Evolutionary conservation across 768 basidiomycete species (phyloP).

Genomic region (Mycena indigotica): DNA sequence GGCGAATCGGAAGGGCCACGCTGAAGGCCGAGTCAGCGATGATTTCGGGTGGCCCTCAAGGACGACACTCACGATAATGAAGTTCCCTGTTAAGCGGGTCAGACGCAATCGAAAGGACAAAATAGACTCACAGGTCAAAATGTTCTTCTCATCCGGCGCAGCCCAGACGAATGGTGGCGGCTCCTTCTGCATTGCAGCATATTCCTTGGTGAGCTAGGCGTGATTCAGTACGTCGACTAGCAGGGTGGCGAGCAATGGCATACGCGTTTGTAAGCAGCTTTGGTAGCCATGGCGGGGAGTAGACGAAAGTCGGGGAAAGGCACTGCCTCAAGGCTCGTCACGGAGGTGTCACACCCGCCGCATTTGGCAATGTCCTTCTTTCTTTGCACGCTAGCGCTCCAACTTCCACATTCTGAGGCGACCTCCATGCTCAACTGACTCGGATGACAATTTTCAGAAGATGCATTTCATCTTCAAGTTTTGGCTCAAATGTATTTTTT

Average conservation of each 20-base stretch:
- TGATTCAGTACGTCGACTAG: constrained; percentile 5
- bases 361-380: neutral
- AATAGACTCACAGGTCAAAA: constrained; percentile 77
- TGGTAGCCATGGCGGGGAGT: constrained; percentile 66
- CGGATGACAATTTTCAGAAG: no score
- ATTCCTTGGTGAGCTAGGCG: constrained; percentile 80
- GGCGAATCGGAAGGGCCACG: constrained; percentile 94
- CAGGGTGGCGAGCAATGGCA: constrained; percentile 17
- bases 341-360: neutral
- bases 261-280: constrained; percentile 86
- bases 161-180: constrained; percentile 98
- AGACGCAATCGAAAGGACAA: neutral
- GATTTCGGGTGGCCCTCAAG: neutral
- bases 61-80: constrained; percentile 68
- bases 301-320: neutral
- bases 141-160: constrained; percentile 95
- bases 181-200: constrained; percentile 86
- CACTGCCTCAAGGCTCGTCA: neutral
- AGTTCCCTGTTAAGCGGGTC: constrained; percentile 71
- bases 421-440: no score
- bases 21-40: constrained; percentile 38
- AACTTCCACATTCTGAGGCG: no score
- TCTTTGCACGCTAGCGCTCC: neutral
- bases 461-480: no score
- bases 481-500: no score